Base-by-base conservation (phyloP, 805 yeast species). In the Cyberlindnera samutprakarnensis region DNA sequence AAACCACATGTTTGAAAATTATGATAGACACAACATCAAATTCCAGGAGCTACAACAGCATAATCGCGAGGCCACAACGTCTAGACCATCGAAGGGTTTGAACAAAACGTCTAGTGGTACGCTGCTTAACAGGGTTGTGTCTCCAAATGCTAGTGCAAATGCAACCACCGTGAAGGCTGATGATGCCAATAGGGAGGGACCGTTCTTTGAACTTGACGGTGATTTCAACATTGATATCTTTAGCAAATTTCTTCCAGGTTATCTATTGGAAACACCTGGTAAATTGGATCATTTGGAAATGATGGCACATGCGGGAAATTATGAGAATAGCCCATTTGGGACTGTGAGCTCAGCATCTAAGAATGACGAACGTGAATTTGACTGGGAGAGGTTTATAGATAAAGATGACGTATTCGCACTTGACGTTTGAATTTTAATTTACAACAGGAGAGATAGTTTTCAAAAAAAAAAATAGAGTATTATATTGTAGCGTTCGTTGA, bases 1-100 rank as follows among this genome's bases (percentile, higher is more conserved):
- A 51, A 83, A 83, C 52, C 75, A 78, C 18, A 61, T 86, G 44
- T 83, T 83, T 52, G 90, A 83, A 48, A 83, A 78, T 51, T 64
- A 84, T 47, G 84, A 84, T 44, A 67, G 80, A 44, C 70, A 74
- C 44, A 81, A 88, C 8, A 79, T 84, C 2, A 68, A 59, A 23
- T 44, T 62, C 4, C 32, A 53, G 58, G 49, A 42, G 14, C 26
- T 39, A 12, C 41, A n/a, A n/a, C n/a, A n/a, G n/a, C n/a, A n/a
- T n/a, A n/a, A n/a, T n/a, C n/a, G n/a, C n/a, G n/a, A n/a, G n/a
- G n/a, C n/a, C n/a, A n/a, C n/a, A n/a, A n/a, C n/a, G n/a, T n/a
- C n/a, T n/a, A n/a, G n/a, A n/a, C n/a, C n/a, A n/a, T n/a, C n/a
- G n/a, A n/a, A n/a, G n/a, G n/a, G n/a, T n/a, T n/a, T n/a, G n/a